Evolutionary conservation across 2,329 filamentous ascomycete species (phyloP), one percentile per base, ranked within the genome.

Genomic region (Geosmithia flava): DNA sequence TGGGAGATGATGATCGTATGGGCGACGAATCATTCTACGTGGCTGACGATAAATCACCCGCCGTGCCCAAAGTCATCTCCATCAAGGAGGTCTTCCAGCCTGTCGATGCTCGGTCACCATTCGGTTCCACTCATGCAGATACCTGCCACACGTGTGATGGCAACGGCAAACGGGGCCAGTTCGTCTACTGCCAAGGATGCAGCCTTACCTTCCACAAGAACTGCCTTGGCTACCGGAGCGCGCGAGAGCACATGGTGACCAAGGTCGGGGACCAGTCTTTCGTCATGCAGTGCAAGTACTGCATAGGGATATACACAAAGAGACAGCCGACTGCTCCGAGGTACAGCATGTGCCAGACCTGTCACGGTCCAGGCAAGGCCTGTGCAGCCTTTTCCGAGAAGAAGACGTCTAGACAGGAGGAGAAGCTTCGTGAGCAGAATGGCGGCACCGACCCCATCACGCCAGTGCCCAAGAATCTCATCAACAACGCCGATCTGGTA

Each of bases 161-260:
- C 13, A 60, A 62, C 4, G 68, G 66, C 45, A 65, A 68, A n/a
- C 65, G 62, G 16, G 88, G 87, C 1, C 71, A 77, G 40, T 69
- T 98, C 20, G 75, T 98, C 33, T 82, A 83, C 58, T 98, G 93
- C 56, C 94, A 98, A 66, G 93, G 93, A 29, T 98, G 93, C 61
- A 88, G 83, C 2, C 71, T 83, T 45, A 75, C 85, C 0, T 95
- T 88, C 55, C 93, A 98, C 65, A 87, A 86, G 62, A 68, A 68
- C 41, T 98, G 93, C 59, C 72, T 98, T 27, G 89, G 91, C 1
- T 71, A 74, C 45, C 79, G 93, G 46, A 77, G 75, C 47, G 70
- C 63, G 13, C 77, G 93, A 51, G 88, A 95, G n/a, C 93, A 97
- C 61, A 68, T 93, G 37, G 87, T 87, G 10, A 97, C 89, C 20